Percentiles rank a stretch among this genome's conserved stretches.
Conservation (phyloP, 192 early-diverging fungal species). For the Ambispora gerdemannii region DNA sequence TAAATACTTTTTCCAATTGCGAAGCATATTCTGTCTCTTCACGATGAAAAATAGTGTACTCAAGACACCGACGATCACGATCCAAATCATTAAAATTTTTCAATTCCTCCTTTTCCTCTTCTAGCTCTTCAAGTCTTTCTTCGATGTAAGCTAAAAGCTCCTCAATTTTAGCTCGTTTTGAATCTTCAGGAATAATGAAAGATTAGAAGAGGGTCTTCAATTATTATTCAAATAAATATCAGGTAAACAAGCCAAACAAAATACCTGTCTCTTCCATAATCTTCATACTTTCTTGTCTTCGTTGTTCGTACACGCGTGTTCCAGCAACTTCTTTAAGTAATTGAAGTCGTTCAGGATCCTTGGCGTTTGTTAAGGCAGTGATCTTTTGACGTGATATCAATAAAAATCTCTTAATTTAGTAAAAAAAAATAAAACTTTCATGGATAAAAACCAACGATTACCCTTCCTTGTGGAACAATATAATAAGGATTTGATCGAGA, state of each 20-base stretch:
- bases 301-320: slow-evolving; percentile 91
- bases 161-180: slow-evolving; percentile 82
- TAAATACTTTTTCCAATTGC: slow-evolving; percentile 66
- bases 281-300: slow-evolving; percentile 84
- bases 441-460: slow-evolving; percentile 31
- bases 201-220: background rate
- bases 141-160: slow-evolving; percentile 87
- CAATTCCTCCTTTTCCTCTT: slow-evolving; percentile 92
- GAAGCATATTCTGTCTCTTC: slow-evolving; percentile 80
- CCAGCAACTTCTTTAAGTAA: slow-evolving; percentile 98
- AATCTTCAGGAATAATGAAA: slow-evolving; percentile 43
- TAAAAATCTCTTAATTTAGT: background rate
- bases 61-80: slow-evolving; percentile 78
- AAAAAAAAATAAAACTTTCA: background rate
- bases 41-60: slow-evolving; percentile 89
- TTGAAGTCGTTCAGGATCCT: slow-evolving; percentile 84
- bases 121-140: slow-evolving; percentile 82
- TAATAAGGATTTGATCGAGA: slow-evolving; percentile 97
- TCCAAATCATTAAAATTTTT: slow-evolving; percentile 85
- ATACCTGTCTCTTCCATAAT: slow-evolving; percentile 89
- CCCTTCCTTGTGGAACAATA: slow-evolving; percentile 96
- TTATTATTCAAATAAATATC: slow-evolving; percentile 29
- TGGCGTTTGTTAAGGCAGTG: slow-evolving; percentile 89
- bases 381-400: slow-evolving; percentile 51
- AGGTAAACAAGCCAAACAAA: slow-evolving; percentile 3